Evolutionary conservation across 768 basidiomycete species (phyloP), one percentile per base, ranked within the genome.

Genomic region (Tylopilus intermedius): DNA sequence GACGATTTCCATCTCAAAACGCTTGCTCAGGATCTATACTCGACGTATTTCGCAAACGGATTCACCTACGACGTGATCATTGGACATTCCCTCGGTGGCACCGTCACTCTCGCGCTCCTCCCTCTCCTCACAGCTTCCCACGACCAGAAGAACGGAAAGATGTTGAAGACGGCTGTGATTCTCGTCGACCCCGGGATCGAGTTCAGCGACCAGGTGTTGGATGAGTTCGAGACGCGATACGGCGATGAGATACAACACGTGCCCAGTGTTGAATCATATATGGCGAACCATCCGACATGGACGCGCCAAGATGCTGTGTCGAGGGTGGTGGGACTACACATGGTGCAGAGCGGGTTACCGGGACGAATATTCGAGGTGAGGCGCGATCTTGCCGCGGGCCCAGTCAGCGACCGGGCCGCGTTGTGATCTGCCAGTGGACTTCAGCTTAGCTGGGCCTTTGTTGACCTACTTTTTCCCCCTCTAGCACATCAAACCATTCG

Each of bases 401-500:
- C 33, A 4, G 33, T 8, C 11, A 4, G 32, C 11, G 32, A 8
- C 8, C 32, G 32, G 5, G 32, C 11, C 32, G 11, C 4, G 32
- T 11, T 33, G 11, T 33, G 32, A 33, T 13, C 9, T 33, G 29
- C 18, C 18, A 18, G 18, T 24, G 24, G 24, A 24, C 24, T 24
- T 24, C 5, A 24, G 24, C 24, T 24, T 5, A 24, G 3, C 2
- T 5, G 24, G 24, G 24, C 24, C 24, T 5, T 24, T 24, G 24
- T 5, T 8, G 30, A 30, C 30, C 7, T 30, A 10, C 9, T 30
- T 30, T 30, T 30, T 30, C 9, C 6, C 35, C 14, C 3, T 5
- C 35, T 55, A 62, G 62, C 48, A 58, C 46, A 53, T 61, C 32
- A 49, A 44, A 13, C 62, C 59, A 14, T 57, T 61, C 35, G 22